phyloP scores from a whole-genome alignment of 306 rosid species.

The Cyamopsis tetragonoloba region DNA sequence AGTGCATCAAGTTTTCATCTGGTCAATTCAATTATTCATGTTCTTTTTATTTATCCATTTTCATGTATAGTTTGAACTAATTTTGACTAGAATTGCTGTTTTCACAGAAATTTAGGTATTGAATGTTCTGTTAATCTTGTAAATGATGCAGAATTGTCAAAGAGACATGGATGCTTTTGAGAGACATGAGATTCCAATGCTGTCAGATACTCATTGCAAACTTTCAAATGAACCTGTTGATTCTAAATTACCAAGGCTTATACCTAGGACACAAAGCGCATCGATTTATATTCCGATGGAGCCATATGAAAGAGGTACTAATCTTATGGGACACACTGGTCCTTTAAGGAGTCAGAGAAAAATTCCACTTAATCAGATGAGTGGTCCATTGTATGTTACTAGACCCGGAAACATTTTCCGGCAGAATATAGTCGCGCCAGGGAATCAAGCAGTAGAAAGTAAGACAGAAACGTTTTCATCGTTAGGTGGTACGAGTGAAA shows the following conservation, averaged over 20 bases:
- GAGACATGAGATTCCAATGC: constrained; percentile 57
- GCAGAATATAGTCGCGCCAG: constrained; percentile 29
- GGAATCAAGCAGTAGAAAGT: constrained; percentile 31
- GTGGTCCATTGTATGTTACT: constrained; percentile 53
- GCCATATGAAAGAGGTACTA: constrained; percentile 39
- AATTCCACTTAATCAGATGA: constrained; percentile 52
- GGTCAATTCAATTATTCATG: background rate
- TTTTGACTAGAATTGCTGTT: background rate
- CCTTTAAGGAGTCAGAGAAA: constrained; percentile 51
- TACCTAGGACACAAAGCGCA: constrained; percentile 49
- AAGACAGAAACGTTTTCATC: constrained; percentile 47
- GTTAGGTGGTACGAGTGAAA: constrained; percentile 7
- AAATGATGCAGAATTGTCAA: constrained; percentile 26
- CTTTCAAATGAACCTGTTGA: constrained; percentile 29
- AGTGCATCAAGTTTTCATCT: background rate
- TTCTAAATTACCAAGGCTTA: constrained; percentile 33
- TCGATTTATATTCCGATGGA: constrained; percentile 59
- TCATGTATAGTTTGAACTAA: background rate
- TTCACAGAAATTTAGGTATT: background rate
- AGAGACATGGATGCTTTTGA: constrained; percentile 52
- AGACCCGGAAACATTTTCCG: constrained; percentile 33
- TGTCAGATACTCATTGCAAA: constrained; percentile 37
- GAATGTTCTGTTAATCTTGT: constrained; percentile 8
- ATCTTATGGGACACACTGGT: constrained; percentile 66
- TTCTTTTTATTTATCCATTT: constrained; percentile 12